Evolutionary conservation across 768 basidiomycete species (phyloP), one percentile per base, ranked within the genome.

Genomic region (Mycena vitilis): DNA sequence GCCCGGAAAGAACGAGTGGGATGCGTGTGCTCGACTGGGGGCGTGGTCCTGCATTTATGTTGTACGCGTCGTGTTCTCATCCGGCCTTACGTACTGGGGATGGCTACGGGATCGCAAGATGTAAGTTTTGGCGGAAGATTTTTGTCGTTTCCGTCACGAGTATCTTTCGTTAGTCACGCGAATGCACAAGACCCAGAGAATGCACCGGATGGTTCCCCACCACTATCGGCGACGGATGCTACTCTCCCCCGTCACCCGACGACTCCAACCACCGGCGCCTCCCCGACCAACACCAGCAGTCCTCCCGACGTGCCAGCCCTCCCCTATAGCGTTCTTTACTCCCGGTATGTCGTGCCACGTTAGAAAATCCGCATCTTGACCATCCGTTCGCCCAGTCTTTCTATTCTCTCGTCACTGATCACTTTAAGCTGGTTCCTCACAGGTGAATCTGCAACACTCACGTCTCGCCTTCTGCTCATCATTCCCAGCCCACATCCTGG

Each of bases 381-480:
- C 57, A 36, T 51, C 37, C n/a, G 9, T 30, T 37, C 54, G 13
- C 36, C 25, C 18, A 72, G 64, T 23, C 71, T 78, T 65, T 74
- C 66, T 63, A 66, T 73, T 56, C 79, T 92, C 73, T 86, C 87
- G 18, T 91, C 93, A 22, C 77, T 93, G 65, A 76, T 93, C 64
- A 91, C 91, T n/a, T 75, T 95, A 11, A 88, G 85, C 63, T 95
- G 95, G 92, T 95, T 95, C 73, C 77, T 95, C 34, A 90, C 89
- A 20, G 70, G 70, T 71, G 16, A 61, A 58, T 8, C 6, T 16
- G 15, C 23, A n/a, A 15, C 20, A 20, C 61, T 30, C 23, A 3
- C n/a, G 2, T 25, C 6, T 11, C 5, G 38, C 51, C 51, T n/a
- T 15, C 4, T 15, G n/a, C 30, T 60, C 2, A 45, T 58, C 34